Percentiles rank a stretch among this genome's conserved stretches.
These are phyloP conservation scores for Circinella minor DNA, from an alignment of 371 early-diverging fungal species.

Conservation along the genomic window DNA sequence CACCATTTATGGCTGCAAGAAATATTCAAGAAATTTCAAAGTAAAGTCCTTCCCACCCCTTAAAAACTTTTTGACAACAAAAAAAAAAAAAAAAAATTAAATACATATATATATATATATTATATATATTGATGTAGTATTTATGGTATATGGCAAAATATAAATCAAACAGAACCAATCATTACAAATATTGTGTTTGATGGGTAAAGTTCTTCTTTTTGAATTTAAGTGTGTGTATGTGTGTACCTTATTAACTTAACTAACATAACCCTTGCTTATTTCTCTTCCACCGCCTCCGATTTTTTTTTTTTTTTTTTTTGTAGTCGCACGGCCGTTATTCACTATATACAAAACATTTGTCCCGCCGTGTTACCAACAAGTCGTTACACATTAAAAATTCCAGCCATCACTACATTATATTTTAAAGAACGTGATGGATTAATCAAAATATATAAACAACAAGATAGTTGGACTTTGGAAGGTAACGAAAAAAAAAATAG, in stretches of 20 bases:
- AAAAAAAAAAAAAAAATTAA: too few relatives aligned
- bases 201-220: conserved; percentile 24
- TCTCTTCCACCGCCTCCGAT: too few relatives aligned
- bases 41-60: too few relatives aligned
- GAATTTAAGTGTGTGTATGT: too few relatives aligned
- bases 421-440: conserved; percentile 60
- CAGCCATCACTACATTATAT: conserved; percentile 58
- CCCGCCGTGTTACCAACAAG: conserved; percentile 17
- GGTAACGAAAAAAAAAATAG: conserved; percentile 25
- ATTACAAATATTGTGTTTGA: conserved; percentile 53
- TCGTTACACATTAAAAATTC: conserved; percentile 45
- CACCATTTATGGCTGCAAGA: conserved; percentile 50
- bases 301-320: neutral
- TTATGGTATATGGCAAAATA: conserved; percentile 50
- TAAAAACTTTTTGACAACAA: neutral
- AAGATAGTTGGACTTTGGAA: conserved; percentile 69
- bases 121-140: conserved; percentile 25
- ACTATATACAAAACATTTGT: conserved; percentile 51
- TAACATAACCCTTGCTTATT: too few relatives aligned
- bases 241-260: too few relatives aligned
- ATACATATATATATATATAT: neutral
- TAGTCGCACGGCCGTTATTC: conserved; percentile 62
- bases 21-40: conserved; percentile 47
- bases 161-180: conserved; percentile 50
- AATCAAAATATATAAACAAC: conserved; percentile 61